A percentile compares a stretch with the other conserved stretches of the same genome.
phyloP scores from a whole-genome alignment of 805 yeast species.

The Debaryomyces hansenii region DNA sequence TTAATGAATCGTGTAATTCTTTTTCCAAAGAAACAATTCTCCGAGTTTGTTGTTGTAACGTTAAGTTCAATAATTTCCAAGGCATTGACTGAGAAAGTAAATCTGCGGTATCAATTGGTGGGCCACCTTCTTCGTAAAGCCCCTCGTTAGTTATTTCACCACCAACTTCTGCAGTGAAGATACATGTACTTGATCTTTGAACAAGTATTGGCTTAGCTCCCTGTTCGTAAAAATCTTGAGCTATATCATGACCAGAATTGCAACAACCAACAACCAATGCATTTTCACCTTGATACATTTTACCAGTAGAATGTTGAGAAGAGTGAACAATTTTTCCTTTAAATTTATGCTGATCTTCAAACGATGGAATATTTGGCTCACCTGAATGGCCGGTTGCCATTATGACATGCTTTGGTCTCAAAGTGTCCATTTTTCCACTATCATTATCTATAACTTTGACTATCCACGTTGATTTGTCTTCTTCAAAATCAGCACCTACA shows the following conservation, averaged over 20 bases:
- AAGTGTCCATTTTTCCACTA: conserved; percentile 17
- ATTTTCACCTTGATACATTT: conserved; percentile 37
- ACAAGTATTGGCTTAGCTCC: conserved; percentile 44
- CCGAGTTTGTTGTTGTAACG: conserved; percentile 31
- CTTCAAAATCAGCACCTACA: conserved; percentile 29
- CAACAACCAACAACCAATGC: conserved; percentile 47
- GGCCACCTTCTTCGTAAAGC: conserved; percentile 33
- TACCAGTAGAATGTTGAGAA: conserved; percentile 39
- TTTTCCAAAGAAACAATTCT: conserved; percentile 12
- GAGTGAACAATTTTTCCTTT: conserved; percentile 42
- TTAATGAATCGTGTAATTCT: conserved; percentile 6
- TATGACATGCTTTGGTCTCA: conserved; percentile 36
- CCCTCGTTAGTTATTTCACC: conserved; percentile 26
- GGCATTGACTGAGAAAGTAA: conserved; percentile 34
- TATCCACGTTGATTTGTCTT: conserved; percentile 24
- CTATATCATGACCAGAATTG: conserved; percentile 46
- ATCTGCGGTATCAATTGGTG: conserved; percentile 37
- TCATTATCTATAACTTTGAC: conserved; percentile 25
- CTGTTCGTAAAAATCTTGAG: conserved; percentile 44
- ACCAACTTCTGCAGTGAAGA: conserved; percentile 36
- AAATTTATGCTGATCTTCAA: conserved; percentile 36
- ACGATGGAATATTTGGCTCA: conserved; percentile 27
- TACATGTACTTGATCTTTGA: conserved; percentile 46
- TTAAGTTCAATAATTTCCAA: conserved; percentile 26
- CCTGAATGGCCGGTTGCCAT: conserved; percentile 43